Evolutionary conservation across 2,329 filamentous ascomycete genomes (phyloP).

Genomic region (Alternaria sp.): DNA sequence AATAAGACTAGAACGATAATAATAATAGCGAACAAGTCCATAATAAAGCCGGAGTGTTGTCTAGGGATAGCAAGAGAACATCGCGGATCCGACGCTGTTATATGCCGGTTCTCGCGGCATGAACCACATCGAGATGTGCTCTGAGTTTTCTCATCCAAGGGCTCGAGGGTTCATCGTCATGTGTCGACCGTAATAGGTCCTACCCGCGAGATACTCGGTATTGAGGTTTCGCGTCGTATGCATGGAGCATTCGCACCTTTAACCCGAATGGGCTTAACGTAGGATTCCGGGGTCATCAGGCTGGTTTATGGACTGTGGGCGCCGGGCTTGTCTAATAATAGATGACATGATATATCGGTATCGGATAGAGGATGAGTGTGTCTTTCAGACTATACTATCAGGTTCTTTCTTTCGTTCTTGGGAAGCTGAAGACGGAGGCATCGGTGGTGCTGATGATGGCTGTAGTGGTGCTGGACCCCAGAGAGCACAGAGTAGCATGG

Average conservation of each 20-base stretch:
- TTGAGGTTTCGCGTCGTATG: not conserved
- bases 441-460: not conserved
- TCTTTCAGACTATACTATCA: too few species aligned
- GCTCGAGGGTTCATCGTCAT: not conserved
- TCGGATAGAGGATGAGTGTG: too few species aligned
- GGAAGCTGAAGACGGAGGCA: too few species aligned
- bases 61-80: not conserved
- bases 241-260: not conserved
- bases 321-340: too few species aligned
- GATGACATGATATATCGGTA: too few species aligned
- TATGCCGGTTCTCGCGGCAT: not conserved
- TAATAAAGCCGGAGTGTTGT: not conserved
- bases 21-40: not conserved
- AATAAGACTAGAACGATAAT: not conserved
- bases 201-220: rapidly evolving
- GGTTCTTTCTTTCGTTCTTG: too few species aligned
- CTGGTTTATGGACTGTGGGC: too few species aligned
- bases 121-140: not conserved
- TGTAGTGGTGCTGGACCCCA: not conserved
- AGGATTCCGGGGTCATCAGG: rapidly evolving
- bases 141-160: rapidly evolving
- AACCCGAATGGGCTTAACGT: not conserved
- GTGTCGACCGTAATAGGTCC: not conserved
- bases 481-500: not conserved
- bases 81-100: not conserved